These are phyloP conservation scores for Floccularia luteovirens DNA, from an alignment of 768 basidiomycete genomes.

Conservation along the genomic window DNA sequence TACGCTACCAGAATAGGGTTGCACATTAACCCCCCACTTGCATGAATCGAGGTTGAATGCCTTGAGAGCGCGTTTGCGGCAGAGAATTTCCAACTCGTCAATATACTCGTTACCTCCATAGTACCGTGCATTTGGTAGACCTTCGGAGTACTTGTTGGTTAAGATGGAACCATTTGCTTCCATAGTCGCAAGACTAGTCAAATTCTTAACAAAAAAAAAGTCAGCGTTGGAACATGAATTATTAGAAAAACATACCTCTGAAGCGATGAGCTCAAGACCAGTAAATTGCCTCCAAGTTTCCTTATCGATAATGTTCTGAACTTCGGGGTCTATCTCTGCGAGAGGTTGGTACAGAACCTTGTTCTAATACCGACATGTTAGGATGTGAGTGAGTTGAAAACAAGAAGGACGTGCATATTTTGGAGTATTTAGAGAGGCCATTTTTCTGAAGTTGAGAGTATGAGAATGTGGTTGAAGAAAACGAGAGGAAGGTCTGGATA, in stretches of 20 bases:
- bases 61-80: conserved; percentile 90
- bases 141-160: conserved; percentile 99
- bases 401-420: conserved; percentile 40
- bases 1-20: conserved; percentile 93
- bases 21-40: conserved; percentile 98
- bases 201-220: conserved; percentile 53
- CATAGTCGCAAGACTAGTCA: conserved; percentile 94
- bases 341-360: conserved; percentile 83
- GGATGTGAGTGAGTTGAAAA: neutral
- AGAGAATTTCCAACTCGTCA: conserved; percentile 91
- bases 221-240: conserved; percentile 1
- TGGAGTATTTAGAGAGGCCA: conserved; percentile 54
- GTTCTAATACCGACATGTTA: conserved; percentile 53
- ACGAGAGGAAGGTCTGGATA: conserved; percentile 24
- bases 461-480: conserved; percentile 15
- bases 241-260: conserved; percentile 62
- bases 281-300: conserved; percentile 98
- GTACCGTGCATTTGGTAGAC: conserved; percentile 95
- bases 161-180: conserved; percentile 98
- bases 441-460: conserved; percentile 32
- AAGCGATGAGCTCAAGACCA: conserved; percentile 97
- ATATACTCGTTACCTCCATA: conserved; percentile 98
- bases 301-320: conserved; percentile 97
- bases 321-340: conserved; percentile 87
- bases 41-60: conserved; percentile 93